Evolutionary conservation across 768 basidiomycete genomes (phyloP).

Genomic region (Sarcomyxa edulis): DNA sequence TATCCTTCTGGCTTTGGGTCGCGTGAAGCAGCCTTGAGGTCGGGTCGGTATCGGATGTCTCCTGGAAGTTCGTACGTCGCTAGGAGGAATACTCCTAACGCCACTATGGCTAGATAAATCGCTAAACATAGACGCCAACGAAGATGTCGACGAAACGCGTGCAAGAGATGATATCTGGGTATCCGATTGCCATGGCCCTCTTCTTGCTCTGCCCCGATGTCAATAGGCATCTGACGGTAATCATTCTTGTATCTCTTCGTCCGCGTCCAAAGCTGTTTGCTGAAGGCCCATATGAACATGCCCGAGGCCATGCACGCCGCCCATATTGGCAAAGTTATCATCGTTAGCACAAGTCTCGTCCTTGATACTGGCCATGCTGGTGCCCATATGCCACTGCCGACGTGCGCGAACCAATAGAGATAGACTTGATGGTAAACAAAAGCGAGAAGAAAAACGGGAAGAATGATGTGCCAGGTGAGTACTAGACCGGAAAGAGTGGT

Average conservation of each 20-base stretch:
- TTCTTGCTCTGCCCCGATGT: no score
- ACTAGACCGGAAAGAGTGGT: no score
- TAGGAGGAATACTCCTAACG: slow-evolving; percentile 5
- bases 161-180: no score
- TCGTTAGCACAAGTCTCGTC: slow-evolving; percentile 8
- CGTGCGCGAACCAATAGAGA: slow-evolving; percentile 2
- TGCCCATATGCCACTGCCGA: slow-evolving; percentile 7
- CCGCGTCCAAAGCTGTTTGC: no score
- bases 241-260: no score
- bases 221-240: no score
- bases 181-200: no score
- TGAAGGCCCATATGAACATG: slow-evolving; percentile 1
- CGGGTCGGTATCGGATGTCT: slow-evolving; percentile 19
- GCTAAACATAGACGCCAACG: slow-evolving; percentile 4
- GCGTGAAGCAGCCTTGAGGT: slow-evolving; percentile 14
- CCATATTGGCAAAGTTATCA: slow-evolving; percentile 6
- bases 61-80: slow-evolving; percentile 18
- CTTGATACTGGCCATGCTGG: slow-evolving; percentile 10
- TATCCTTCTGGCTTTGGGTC: slow-evolving; percentile 15
- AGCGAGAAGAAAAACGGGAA: no score
- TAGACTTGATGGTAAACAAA: no score
- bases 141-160: no score
- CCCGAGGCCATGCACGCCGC: slow-evolving; percentile 6
- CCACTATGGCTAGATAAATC: slow-evolving; percentile 2
- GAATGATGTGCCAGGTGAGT: no score